These are phyloP conservation scores for Neophaeococcomyces aloes DNA, from an alignment of 2,329 filamentous ascomycete genomes.

Conservation along the genomic window DNA sequence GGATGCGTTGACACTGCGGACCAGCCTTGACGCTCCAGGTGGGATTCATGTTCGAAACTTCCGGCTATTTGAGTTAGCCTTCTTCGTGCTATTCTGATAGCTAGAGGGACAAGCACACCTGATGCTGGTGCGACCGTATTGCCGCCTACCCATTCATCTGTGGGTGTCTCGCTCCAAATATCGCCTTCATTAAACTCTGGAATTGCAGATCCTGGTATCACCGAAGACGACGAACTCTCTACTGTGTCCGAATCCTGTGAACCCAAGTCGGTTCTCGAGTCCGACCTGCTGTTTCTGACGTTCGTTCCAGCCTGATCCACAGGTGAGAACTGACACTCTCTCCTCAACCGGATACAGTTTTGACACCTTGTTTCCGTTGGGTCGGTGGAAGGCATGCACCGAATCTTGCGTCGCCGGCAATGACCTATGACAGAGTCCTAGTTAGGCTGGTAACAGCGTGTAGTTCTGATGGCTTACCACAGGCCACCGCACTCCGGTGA, in stretches of 20 bases:
- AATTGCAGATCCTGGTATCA: not conserved
- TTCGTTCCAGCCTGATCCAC: slow-evolving; percentile 55
- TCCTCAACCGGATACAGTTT: slow-evolving; percentile 89
- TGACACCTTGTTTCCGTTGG: slow-evolving; percentile 69
- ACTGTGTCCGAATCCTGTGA: not conserved
- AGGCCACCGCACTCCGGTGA: slow-evolving; percentile 88
- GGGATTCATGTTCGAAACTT: no score
- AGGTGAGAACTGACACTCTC: slow-evolving; percentile 84
- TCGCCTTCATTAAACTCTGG: not conserved
- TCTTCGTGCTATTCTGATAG: no score
- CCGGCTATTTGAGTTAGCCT: not conserved
- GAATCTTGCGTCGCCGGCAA: slow-evolving; percentile 68
- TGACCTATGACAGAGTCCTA: slow-evolving; percentile 5
- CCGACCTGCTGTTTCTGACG: slow-evolving; percentile 1
- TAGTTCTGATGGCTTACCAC: slow-evolving; percentile 57
- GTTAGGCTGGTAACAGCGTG: slow-evolving; percentile 8
- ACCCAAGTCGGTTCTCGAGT: not conserved
- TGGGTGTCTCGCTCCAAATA: no score
- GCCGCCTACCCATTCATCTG: no score
- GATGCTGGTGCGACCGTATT: no score
- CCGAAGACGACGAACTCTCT: not conserved
- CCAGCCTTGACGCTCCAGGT: not conserved
- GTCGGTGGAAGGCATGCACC: slow-evolving; percentile 67
- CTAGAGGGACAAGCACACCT: no score
- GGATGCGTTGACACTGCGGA: not conserved